Percentiles rank a stretch among this genome's conserved stretches.
These are phyloP conservation scores for Houttuynia cordata DNA, from an alignment of 164 flowering plant species.

Conservation along the genomic window DNA sequence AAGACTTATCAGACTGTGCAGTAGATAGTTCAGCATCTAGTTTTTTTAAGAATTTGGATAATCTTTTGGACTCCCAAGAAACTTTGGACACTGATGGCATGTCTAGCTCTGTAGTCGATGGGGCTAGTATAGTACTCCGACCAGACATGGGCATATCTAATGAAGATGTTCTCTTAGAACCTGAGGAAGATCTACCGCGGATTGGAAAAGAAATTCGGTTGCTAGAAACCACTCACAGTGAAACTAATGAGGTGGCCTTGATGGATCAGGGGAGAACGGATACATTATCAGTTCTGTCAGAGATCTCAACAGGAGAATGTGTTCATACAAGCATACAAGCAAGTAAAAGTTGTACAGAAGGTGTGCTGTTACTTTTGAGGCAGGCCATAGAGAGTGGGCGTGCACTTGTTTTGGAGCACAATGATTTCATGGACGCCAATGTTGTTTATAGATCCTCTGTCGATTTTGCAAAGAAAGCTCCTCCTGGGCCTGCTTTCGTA, in stretches of 20 bases:
- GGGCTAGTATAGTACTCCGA: slow-evolving; percentile 1
- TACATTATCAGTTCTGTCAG: background rate
- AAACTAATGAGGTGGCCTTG: background rate
- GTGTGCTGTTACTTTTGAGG: slow-evolving; percentile 31
- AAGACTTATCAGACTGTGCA: slow-evolving; percentile 11
- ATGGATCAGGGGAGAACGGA: background rate
- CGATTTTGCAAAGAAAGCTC: slow-evolving; percentile 53
- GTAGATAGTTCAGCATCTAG: slow-evolving; percentile 7
- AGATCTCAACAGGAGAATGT: background rate
- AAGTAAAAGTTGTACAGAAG: slow-evolving; percentile 23
- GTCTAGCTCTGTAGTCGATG: slow-evolving; percentile 4
- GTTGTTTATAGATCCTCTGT: slow-evolving; percentile 43
- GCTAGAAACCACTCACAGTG: background rate
- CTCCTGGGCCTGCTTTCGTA: slow-evolving; percentile 56
- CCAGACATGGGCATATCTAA: background rate
- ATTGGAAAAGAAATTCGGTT: background rate
- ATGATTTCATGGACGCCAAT: slow-evolving; percentile 47
- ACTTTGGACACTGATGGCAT: slow-evolving; percentile 7
- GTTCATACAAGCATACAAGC: background rate
- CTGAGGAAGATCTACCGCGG: background rate
- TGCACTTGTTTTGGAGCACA: slow-evolving; percentile 58
- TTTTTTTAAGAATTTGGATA: slow-evolving; percentile 3
- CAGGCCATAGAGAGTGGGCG: slow-evolving; percentile 65
- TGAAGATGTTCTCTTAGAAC: background rate
- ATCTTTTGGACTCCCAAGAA: slow-evolving; percentile 17